Evolutionary conservation across 2,329 filamentous ascomycete genomes (phyloP).

Genomic region (Aspergillus thermomutatus): DNA sequence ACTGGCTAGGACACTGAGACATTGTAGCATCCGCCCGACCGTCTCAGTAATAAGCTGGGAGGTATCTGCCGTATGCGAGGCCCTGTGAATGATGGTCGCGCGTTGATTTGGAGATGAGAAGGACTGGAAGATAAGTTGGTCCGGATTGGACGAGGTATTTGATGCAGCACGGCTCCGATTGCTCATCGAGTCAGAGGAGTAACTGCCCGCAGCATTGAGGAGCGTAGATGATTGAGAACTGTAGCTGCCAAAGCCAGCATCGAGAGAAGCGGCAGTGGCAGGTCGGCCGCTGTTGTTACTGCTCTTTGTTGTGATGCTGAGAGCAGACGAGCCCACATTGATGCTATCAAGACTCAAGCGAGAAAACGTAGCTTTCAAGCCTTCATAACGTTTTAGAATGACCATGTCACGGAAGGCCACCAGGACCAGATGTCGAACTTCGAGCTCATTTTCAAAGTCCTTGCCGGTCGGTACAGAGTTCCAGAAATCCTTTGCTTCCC

Average conservation of each 20-base stretch:
- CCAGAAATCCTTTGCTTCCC: constrained; percentile 89
- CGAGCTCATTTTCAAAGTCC: constrained; percentile 59
- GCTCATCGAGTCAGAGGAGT: constrained; percentile 50
- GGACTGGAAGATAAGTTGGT: constrained; percentile 43
- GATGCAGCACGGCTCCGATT: constrained; percentile 76
- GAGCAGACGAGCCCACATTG: constrained; percentile 48
- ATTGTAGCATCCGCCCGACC: constrained; percentile 93
- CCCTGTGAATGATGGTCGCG: constrained; percentile 32
- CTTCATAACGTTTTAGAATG: constrained; percentile 84
- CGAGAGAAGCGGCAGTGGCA: constrained; percentile 71
- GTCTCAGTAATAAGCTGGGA: constrained; percentile 84
- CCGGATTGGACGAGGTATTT: constrained; percentile 65
- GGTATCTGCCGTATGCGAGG: constrained; percentile 35
- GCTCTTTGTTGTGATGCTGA: constrained; percentile 40
- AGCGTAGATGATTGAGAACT: constrained; percentile 77
- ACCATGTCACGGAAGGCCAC: constrained; percentile 84
- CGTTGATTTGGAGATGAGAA: constrained; percentile 38
- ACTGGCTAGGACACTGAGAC: constrained; percentile 82
- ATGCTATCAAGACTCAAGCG: constrained; percentile 80
- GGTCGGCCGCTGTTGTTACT: constrained; percentile 54
- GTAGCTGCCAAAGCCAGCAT: constrained; percentile 72
- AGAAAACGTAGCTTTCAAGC: constrained; percentile 84
- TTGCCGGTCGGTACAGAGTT: constrained; percentile 60
- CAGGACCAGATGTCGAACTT: constrained; percentile 84
- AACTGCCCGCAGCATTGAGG: constrained; percentile 62